These are phyloP conservation scores for Arabidopsis thaliana DNA, from an alignment of 345 rosid species.

Conservation along the genomic window TAIR10.1 NC_003075.7:2486001-2486500, in stretches of 20 bases:
- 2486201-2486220: constrained; percentile 30
- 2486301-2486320: constrained; percentile 38
- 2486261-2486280: constrained; percentile 37
- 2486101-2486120: neutral
- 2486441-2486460: neutral
- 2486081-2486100: constrained; percentile 33
- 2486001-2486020: constrained; percentile 22
- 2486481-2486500: neutral
- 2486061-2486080: constrained; percentile 21
- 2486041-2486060: neutral
- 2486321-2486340: constrained; percentile 30
- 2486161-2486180: constrained; percentile 36
- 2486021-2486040: neutral
- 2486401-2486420: constrained; percentile 41
- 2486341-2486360: constrained; percentile 33
- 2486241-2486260: constrained; percentile 47
- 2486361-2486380: constrained; percentile 26
- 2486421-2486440: constrained; percentile 30
- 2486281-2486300: constrained; percentile 44
- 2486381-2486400: constrained; percentile 31
- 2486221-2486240: constrained; percentile 39
- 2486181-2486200: constrained; percentile 4
- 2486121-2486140: constrained; percentile 5
- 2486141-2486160: constrained; percentile 11
- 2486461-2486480: no score